phyloP scores from a whole-genome alignment of 2,329 filamentous ascomycete species.

The Aspergillus latus region DNA sequence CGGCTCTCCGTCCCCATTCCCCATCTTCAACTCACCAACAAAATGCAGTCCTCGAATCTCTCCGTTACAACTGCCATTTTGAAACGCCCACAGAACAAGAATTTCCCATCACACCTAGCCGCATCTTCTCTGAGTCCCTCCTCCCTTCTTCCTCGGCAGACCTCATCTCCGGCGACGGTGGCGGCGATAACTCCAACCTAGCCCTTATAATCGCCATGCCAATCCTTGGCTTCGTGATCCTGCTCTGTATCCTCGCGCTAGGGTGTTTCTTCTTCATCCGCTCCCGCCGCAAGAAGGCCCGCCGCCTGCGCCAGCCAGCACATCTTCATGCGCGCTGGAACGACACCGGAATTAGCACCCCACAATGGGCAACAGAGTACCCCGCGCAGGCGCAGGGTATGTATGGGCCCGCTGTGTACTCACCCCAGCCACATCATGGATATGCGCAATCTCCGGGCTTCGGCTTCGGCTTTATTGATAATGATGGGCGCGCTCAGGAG shows the following conservation, averaged over 20 bases:
- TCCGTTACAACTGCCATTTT: constrained; percentile 48
- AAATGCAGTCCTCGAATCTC: constrained; percentile 44
- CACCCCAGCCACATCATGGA: neutral
- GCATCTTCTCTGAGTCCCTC: constrained; percentile 43
- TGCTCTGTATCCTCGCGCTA: constrained; percentile 31
- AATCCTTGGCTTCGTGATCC: constrained; percentile 43
- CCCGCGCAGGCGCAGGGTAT: constrained; percentile 18
- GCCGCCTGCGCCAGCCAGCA: constrained; percentile 26
- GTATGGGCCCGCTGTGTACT: constrained; percentile 12
- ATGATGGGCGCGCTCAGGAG: constrained; percentile 28
- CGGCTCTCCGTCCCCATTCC: neutral
- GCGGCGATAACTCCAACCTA: constrained; percentile 28
- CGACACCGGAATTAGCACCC: constrained; percentile 35
- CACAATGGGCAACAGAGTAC: constrained; percentile 28
- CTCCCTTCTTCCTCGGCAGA: constrained; percentile 37
- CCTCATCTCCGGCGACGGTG: constrained; percentile 20
- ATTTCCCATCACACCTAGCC: constrained; percentile 41
- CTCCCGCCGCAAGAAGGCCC: constrained; percentile 39
- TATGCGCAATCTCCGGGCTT: neutral
- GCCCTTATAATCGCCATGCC: constrained; percentile 45
- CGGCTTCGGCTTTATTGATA: constrained; percentile 27
- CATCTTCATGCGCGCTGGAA: constrained; percentile 39
- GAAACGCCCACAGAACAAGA: constrained; percentile 33
- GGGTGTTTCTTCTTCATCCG: constrained; percentile 47
- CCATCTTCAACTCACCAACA: neutral